A percentile compares a stretch with the other conserved stretches of the same genome.
Evolutionary conservation across 495 filamentous ascomycete species (phyloP).

Genomic region (Penicillium tannophilum): DNA sequence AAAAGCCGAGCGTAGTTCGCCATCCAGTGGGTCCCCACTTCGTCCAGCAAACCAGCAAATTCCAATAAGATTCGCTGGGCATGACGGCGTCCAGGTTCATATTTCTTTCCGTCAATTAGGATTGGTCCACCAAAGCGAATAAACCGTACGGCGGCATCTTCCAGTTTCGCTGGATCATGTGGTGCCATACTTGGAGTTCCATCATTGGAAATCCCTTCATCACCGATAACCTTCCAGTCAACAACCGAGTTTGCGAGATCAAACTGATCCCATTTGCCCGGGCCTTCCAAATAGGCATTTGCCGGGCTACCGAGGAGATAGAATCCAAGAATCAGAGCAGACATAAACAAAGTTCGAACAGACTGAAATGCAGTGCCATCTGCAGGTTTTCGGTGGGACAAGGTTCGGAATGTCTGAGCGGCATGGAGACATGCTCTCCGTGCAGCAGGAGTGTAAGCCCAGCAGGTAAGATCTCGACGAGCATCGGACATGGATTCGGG

Average conservation of each 20-base stretch:
- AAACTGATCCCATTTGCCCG: background rate
- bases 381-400: conserved; percentile 17
- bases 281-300: background rate
- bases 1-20: conserved; percentile 13
- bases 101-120: conserved; percentile 10
- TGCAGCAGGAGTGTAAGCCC: conserved; percentile 8
- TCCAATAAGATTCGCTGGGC: conserved; percentile 18
- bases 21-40: conserved; percentile 21
- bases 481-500: conserved; percentile 5
- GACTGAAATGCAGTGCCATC: conserved; percentile 20
- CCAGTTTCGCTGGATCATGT: background rate
- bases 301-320: conserved; percentile 4
- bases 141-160: conserved; percentile 1
- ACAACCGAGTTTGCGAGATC: conserved; percentile 7
- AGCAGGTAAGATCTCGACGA: background rate
- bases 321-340: conserved; percentile 12
- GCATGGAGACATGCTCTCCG: conserved; percentile 18
- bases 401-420: conserved; percentile 11
- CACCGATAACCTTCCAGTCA: conserved; percentile 13
- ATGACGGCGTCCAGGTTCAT: conserved; percentile 10
- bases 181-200: background rate
- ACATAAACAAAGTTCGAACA: conserved; percentile 15
- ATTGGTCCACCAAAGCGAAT: conserved; percentile 14
- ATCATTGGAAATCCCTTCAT: conserved; percentile 5
- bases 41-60: conserved; percentile 14